These are phyloP conservation scores for Populus simonii DNA, from an alignment of 345 rosid genomes.

Conservation along the genomic window DNA sequence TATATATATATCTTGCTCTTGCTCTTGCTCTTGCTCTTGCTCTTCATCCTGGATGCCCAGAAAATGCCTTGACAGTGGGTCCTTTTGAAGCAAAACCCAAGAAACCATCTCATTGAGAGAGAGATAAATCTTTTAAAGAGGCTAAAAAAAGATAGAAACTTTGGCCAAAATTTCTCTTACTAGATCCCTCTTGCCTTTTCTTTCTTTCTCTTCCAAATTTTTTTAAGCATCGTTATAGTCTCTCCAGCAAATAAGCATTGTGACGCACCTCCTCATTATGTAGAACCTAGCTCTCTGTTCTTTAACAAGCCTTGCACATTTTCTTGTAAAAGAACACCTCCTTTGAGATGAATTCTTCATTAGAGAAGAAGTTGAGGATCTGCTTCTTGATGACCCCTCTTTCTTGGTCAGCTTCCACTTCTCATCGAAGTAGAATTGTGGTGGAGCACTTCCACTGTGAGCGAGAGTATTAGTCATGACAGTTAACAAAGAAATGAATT, in stretches of 20 bases:
- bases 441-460: slow-evolving; percentile 23
- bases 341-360: slow-evolving; percentile 38
- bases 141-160: neutral
- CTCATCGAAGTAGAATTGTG: slow-evolving; percentile 23
- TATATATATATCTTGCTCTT: slow-evolving; percentile 3
- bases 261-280: slow-evolving; percentile 84
- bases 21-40: slow-evolving; percentile 19
- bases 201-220: neutral
- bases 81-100: neutral
- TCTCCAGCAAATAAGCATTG: slow-evolving; percentile 94
- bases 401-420: slow-evolving; percentile 34
- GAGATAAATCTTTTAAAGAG: slow-evolving; percentile 4
- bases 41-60: slow-evolving; percentile 30
- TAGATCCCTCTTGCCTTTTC: neutral
- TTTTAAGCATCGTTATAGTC: slow-evolving; percentile 69
- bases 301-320: slow-evolving; percentile 73
- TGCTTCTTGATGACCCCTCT: slow-evolving; percentile 49
- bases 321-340: slow-evolving; percentile 67
- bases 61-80: slow-evolving; percentile 10
- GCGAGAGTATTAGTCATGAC: neutral
- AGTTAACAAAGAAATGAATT: neutral
- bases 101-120: slow-evolving; percentile 23
- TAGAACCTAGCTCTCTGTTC: slow-evolving; percentile 95
- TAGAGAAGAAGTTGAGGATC: slow-evolving; percentile 38
- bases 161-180: neutral